Evolutionary conservation across 2,329 filamentous ascomycete species (phyloP).

Genomic region (Periconia macrospinosa): DNA sequence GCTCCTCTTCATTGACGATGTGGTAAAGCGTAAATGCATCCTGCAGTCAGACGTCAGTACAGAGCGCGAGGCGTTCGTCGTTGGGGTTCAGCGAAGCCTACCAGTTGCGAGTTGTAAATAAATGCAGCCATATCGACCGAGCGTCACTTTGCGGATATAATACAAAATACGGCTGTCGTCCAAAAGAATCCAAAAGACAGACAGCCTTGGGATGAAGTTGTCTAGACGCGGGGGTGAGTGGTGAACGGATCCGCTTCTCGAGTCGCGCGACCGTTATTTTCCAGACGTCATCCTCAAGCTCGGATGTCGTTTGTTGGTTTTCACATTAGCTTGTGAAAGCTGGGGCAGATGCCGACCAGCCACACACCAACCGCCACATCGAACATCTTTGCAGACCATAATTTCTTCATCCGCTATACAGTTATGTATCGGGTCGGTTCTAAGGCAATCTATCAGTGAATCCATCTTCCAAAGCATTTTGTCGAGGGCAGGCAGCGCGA

Average conservation of each 20-base stretch:
- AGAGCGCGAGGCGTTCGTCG: not conserved
- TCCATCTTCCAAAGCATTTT: not conserved
- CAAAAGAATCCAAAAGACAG: not conserved
- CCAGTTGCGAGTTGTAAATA: conserved; percentile 50
- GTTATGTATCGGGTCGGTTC: too few species aligned
- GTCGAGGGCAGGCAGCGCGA: not conserved
- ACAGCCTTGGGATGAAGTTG: not conserved
- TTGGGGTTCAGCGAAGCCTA: conserved; percentile 25
- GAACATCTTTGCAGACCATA: not conserved
- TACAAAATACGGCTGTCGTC: not conserved
- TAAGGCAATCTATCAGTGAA: too few species aligned
- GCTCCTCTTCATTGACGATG: conserved; percentile 38
- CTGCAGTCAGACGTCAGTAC: conserved; percentile 22
- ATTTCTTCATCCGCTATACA: too few species aligned
- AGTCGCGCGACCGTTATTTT: conserved; percentile 4
- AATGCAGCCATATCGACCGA: conserved; percentile 15
- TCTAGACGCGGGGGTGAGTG: conserved; percentile 24
- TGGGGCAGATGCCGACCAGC: not conserved
- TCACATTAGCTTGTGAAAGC: conserved; percentile 1
- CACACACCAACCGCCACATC: not conserved
- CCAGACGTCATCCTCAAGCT: conserved; percentile 10
- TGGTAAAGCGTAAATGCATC: conserved; percentile 49
- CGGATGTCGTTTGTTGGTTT: not conserved
- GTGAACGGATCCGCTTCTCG: conserved; percentile 21
- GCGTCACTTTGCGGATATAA: not conserved